Percentiles rank a stretch among this genome's conserved stretches.
These are phyloP conservation scores for Lathyrus tuberosus DNA, from an alignment of 306 rosid genomes.

Conservation along the genomic window DNA sequence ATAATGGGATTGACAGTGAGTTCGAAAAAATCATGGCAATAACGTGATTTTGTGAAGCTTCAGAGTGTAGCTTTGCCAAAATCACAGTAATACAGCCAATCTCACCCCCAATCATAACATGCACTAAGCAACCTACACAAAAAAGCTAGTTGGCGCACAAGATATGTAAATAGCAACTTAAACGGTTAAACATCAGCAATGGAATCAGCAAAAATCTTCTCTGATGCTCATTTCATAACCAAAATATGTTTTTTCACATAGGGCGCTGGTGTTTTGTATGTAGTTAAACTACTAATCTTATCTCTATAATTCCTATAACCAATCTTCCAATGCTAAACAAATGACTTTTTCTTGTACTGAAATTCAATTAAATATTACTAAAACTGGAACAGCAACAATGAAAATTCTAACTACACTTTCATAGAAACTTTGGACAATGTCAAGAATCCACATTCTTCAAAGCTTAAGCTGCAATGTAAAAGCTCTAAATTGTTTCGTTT, in stretches of 20 bases:
- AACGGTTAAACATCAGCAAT: not conserved
- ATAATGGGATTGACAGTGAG: not conserved
- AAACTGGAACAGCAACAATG: not conserved
- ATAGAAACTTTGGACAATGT: not conserved
- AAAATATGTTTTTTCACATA: slow-evolving; percentile 6
- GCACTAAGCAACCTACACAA: not conserved
- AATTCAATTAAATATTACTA: not conserved
- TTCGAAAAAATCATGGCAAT: not conserved
- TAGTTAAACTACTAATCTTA: not conserved
- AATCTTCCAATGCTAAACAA: slow-evolving; percentile 18
- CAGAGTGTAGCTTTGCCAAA: not conserved
- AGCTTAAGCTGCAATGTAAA: not conserved
- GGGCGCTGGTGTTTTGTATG: not conserved
- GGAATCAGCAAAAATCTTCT: not conserved
- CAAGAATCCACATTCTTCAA: slow-evolving; percentile 1
- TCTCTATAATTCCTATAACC: slow-evolving; percentile 21
- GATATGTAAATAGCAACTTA: slow-evolving; percentile 1
- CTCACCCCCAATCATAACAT: not conserved
- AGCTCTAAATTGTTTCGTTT: not conserved
- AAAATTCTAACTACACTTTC: slow-evolving; percentile 8
- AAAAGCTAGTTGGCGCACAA: not conserved
- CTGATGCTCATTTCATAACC: not conserved
- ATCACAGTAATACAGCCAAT: not conserved
- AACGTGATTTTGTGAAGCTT: not conserved
- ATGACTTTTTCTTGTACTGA: not conserved